Base-by-base conservation (phyloP, 2,329 filamentous ascomycete species). In the Colletotrichum sp. region DNA sequence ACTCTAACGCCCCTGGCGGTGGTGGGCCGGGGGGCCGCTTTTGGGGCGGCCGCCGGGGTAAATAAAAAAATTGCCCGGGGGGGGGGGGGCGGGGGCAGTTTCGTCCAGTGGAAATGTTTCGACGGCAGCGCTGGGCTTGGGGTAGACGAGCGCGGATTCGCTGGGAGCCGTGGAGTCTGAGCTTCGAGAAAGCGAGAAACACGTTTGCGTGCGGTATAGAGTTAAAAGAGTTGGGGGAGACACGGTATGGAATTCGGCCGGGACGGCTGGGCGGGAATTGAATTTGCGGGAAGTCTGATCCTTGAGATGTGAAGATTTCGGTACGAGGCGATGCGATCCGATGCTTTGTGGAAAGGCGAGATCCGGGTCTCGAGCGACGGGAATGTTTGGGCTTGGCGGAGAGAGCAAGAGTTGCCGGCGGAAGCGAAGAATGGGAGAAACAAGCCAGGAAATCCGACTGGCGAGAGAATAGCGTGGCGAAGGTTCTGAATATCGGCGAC, bases 31-130 rank as follows among this genome's bases (percentile, higher is more conserved):
- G n/a, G n/a, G n/a, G n/a, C n/a, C n/a, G n/a, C n/a, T n/a, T n/a
- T n/a, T n/a, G n/a, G n/a, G n/a, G n/a, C n/a, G n/a, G n/a, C n/a
- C n/a, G n/a, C n/a, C n/a, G n/a, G n/a, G n/a, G n/a, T n/a, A n/a
- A n/a, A n/a, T n/a, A n/a, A n/a, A 64, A 68, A 75, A 63, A 68
- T 55, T 73, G 57, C 43, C 32, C 59, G 64, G n/a, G 43, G 70
- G 70, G 52, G 39, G 52, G 26, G 21, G 68, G 55, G 32, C 48
- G 57, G 70, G 70, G 63, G 32, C 21, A 61, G 73, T 73, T 74
- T 74, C 64, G 63, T 73, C 57, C 63, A 36, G 73, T 73, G 48
- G 73, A 65, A 73, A 75, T 75, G 73, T 75, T 75, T 75, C 73
- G 73, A 75, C 64, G 32, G 48, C 55, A 48, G 59, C 32, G 57